These are phyloP conservation scores for Prunus campanulata DNA, from an alignment of 306 rosid species.

Conservation along the genomic window DNA sequence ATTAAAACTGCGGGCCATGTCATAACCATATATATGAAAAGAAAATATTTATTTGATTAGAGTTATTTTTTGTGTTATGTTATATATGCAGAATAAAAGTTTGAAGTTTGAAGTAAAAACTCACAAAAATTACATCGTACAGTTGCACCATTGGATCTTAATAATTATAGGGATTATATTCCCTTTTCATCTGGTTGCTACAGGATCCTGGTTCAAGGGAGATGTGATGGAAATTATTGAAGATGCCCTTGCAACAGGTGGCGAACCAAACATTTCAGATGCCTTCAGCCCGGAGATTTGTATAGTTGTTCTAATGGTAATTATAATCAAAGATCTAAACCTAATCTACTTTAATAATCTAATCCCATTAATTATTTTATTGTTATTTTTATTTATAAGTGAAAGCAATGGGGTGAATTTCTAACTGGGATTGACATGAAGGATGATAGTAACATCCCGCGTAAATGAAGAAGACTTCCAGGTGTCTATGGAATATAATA, in stretches of 20 bases:
- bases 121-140: background rate
- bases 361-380: too few relatives aligned
- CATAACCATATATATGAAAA: too few relatives aligned
- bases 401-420: background rate
- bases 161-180: background rate
- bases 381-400: background rate
- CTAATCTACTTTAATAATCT: background rate
- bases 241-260: conserved; percentile 14
- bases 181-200: background rate
- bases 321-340: background rate
- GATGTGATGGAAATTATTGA: conserved; percentile 24
- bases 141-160: background rate
- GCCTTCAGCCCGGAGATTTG: conserved; percentile 30
- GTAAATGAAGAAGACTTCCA: background rate
- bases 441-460: background rate
- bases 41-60: too few relatives aligned
- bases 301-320: conserved; percentile 12
- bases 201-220: conserved; percentile 28
- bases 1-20: too few relatives aligned
- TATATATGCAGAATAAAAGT: background rate
- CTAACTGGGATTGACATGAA: background rate
- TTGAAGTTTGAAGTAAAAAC: background rate
- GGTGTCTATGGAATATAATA: background rate
- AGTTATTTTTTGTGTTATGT: too few relatives aligned
- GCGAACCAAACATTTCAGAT: conserved; percentile 28